Base-by-base conservation (phyloP, 1,284 basidiomycete species). In the Ganoderma lingzhi region DNA sequence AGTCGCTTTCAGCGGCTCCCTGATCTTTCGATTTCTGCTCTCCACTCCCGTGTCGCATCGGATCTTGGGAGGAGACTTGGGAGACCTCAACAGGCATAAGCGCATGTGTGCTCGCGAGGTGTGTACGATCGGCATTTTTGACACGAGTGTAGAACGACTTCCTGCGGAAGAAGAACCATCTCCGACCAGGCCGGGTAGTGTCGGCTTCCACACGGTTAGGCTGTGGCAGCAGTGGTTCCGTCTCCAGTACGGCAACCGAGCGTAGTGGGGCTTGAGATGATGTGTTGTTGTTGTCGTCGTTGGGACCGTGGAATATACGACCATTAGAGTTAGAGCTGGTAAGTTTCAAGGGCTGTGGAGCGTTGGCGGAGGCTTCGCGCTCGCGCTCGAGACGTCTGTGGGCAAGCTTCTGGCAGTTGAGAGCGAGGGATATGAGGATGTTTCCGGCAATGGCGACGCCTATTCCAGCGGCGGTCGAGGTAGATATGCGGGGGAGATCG, bases 361-460 rank as follows among this genome's bases (percentile, higher is more conserved):
- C 71, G 62, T 70, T 62, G 15, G 66, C 70, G 6, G 23, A 37
- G 63, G 64, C 19, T 61, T 73, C 67, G 19, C 79, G 77, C 62
- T 80, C 79, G 48, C 76, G 79, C 73, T 91, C 90, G 32, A 95
- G 84, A 44, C 93, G 87, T 75, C 87, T 86, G 82, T 98, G 96
- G 0, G 96, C 96, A 6, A 98, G 88, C 79, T 98, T 98, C 82
- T 98, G 96, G 53, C 94, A 84, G 78, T 96, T 96, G 76, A 98
- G 86, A 2, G 96, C 96, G 1, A 97, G 85, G 14, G 93, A 94
- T 73, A 98, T 97, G 71, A 98, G 88, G 6, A 97, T 80, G 78
- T 98, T 98, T 60, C 96, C 96, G 1, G 86, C 85, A 64, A 97
- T 88, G 4, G 96, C 93, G 63, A 97, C 90, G 14, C 87, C 86